A percentile compares a stretch with the other conserved stretches of the same genome.
Evolutionary conservation across 345 rosid genomes (phyloP).

Genomic region (Gossypium thurberi): DNA sequence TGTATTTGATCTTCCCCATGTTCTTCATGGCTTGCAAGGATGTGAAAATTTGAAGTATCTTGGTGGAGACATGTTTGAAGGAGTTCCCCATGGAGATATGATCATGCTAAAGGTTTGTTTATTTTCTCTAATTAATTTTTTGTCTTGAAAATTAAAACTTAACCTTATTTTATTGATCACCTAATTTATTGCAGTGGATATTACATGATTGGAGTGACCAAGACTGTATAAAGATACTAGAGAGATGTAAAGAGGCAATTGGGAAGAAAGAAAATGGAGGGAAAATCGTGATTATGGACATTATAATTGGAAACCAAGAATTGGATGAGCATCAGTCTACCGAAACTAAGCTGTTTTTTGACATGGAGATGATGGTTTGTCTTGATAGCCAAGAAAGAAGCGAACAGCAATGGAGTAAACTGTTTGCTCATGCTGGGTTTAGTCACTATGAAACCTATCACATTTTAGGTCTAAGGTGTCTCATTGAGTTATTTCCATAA

Average conservation of each 20-base stretch:
- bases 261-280: constrained; percentile 17
- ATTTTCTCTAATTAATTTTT: not conserved
- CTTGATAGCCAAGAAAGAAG: not conserved
- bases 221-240: constrained; percentile 34
- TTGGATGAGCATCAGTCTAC: not conserved
- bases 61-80: constrained; percentile 22
- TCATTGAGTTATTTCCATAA: constrained; percentile 17
- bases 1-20: constrained; percentile 17
- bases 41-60: constrained; percentile 3
- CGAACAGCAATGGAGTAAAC: not conserved
- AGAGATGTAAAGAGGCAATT: constrained; percentile 32
- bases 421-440: constrained; percentile 5
- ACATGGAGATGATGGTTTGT: constrained; percentile 20
- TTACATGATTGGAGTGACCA: constrained; percentile 37
- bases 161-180: not conserved
- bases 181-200: constrained; percentile 15
- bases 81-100: not conserved
- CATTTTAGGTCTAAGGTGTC: not conserved
- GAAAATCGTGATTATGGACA: constrained; percentile 26
- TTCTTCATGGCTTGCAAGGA: constrained; percentile 8
- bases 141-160: not conserved
- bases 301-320: not conserved
- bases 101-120: not conserved
- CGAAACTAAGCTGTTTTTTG: not conserved
- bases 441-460: not conserved